phyloP scores from a whole-genome alignment of 2,329 filamentous ascomycete genomes.

The Monilinia laxa region DNA sequence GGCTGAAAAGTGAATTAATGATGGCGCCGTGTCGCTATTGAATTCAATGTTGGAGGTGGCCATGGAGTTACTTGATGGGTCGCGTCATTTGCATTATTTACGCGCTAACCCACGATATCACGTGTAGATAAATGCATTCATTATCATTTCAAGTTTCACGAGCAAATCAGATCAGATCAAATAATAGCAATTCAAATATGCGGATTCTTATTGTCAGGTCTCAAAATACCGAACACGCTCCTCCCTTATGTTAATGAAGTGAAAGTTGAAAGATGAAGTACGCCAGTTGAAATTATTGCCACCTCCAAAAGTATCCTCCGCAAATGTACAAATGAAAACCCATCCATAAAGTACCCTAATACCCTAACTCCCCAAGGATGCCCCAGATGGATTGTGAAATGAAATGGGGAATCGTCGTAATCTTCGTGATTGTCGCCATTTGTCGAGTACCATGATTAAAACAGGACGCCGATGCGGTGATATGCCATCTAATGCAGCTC shows the following conservation, averaged over 20 bases:
- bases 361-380: slow-evolving; percentile 36
- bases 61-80: not conserved
- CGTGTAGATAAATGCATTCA: slow-evolving; percentile 1
- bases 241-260: slow-evolving; percentile 23
- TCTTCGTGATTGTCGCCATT: slow-evolving; percentile 35
- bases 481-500: slow-evolving; percentile 21
- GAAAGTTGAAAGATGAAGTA: slow-evolving; percentile 32
- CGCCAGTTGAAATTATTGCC: slow-evolving; percentile 35
- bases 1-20: not conserved
- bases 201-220: slow-evolving; percentile 3
- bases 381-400: slow-evolving; percentile 27
- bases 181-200: not conserved
- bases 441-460: slow-evolving; percentile 24
- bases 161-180: not conserved
- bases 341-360: slow-evolving; percentile 16
- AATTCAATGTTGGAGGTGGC: not conserved
- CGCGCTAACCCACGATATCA: slow-evolving; percentile 24
- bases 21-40: not conserved
- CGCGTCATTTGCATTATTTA: slow-evolving; percentile 15
- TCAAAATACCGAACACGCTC: slow-evolving; percentile 16
- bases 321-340: slow-evolving; percentile 33
- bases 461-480: slow-evolving; percentile 23
- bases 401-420: slow-evolving; percentile 38
- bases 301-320: slow-evolving; percentile 26
- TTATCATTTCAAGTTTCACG: not conserved